These are phyloP conservation scores for Fusarium begoniae DNA, from an alignment of 2,329 filamentous ascomycete species.

Conservation along the genomic window DNA sequence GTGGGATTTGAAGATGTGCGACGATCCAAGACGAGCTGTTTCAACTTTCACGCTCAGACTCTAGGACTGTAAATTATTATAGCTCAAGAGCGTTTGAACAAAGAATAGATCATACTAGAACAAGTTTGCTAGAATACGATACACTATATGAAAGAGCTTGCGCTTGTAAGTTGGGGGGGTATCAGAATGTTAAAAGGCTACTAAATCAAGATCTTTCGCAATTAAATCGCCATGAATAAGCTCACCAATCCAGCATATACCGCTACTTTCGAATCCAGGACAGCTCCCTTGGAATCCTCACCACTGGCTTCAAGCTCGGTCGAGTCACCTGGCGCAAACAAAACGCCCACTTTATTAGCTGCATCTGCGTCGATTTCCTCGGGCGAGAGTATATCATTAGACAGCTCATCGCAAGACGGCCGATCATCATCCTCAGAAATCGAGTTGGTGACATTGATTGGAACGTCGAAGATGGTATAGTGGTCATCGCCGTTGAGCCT, in stretches of 20 bases:
- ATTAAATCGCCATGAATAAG: not conserved
- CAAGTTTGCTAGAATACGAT: not conserved
- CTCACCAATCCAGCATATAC: constrained; percentile 3
- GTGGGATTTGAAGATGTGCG: constrained; percentile 17
- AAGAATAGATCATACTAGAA: not conserved
- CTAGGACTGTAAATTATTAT: not conserved
- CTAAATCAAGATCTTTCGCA: not conserved
- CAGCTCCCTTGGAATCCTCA: constrained; percentile 12
- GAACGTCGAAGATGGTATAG: constrained; percentile 77
- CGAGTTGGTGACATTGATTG: constrained; percentile 73
- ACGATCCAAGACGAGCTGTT: not conserved
- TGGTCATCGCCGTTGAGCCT: constrained; percentile 69
- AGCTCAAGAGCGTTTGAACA: not conserved
- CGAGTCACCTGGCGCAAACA: constrained; percentile 63
- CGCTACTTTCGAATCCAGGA: not conserved
- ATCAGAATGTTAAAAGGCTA: not conserved
- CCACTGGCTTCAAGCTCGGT: constrained; percentile 51
- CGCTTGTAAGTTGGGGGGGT: not conserved
- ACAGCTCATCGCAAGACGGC: constrained; percentile 59
- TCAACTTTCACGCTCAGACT: not conserved
- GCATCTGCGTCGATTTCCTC: constrained; percentile 54
- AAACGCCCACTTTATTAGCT: constrained; percentile 56
- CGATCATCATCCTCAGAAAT: constrained; percentile 58
- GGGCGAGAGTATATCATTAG: constrained; percentile 61
- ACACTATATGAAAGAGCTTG: not conserved